Conservation (phyloP, 1,139 yeast genomes). For the Nakaseomyces kungkrabaensis region DNA sequence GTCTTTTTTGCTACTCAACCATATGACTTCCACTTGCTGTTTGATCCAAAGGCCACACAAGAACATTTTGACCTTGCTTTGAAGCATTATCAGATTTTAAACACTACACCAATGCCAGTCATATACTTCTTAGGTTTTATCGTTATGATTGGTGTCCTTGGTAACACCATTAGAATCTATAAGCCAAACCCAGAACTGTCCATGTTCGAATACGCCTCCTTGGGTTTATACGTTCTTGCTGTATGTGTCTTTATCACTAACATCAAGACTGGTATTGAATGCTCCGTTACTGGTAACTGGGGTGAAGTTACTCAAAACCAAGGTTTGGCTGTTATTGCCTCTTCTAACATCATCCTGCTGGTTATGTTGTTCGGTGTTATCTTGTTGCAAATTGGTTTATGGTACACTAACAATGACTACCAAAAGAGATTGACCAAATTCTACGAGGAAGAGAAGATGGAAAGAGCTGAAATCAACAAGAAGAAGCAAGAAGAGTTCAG, state of each 20-base stretch:
- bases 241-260: constrained; percentile 77
- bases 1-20: constrained; percentile 70
- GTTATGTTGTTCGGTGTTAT: constrained; percentile 67
- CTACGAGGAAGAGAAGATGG: constrained; percentile 36
- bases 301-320: constrained; percentile 84
- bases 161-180: constrained; percentile 68
- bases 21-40: constrained; percentile 71
- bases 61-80: constrained; percentile 52
- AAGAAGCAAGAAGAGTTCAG: constrained; percentile 4
- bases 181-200: constrained; percentile 77
- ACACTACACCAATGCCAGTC: constrained; percentile 40
- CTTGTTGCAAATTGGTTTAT: constrained; percentile 77
- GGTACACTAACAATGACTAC: constrained; percentile 78
- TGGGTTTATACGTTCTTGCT: constrained; percentile 60
- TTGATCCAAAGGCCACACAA: constrained; percentile 44
- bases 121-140: constrained; percentile 42
- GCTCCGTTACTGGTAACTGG: constrained; percentile 69
- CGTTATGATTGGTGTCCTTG: constrained; percentile 51
- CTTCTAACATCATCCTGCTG: constrained; percentile 71
- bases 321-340: constrained; percentile 87
- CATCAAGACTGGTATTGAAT: constrained; percentile 67
- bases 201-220: constrained; percentile 81
- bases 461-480: constrained; percentile 6
- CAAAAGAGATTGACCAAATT: constrained; percentile 45
- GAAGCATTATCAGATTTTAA: constrained; percentile 63